These are phyloP conservation scores for Platanthera guangdongensis DNA, from an alignment of 106 monocot species.

Conservation along the genomic window DNA sequence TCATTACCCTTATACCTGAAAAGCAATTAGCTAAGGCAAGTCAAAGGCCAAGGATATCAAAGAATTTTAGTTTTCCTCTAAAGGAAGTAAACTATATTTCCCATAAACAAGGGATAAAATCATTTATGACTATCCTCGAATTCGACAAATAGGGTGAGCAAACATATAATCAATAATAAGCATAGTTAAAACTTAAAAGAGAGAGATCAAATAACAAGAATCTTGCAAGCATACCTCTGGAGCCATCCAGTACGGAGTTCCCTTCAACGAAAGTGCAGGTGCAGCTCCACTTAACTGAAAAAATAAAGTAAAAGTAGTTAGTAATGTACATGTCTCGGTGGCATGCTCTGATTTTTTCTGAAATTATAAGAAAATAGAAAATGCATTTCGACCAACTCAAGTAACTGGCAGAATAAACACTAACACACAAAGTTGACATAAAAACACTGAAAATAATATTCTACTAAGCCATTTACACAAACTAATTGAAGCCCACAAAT, in stretches of 20 bases:
- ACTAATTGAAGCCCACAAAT: not conserved
- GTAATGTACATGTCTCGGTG: not conserved
- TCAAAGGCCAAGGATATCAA: not conserved
- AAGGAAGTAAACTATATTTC: not conserved
- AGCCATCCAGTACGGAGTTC: slow-evolving; percentile 99
- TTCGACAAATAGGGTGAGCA: not conserved
- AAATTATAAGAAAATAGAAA: not conserved
- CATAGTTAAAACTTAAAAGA: not conserved
- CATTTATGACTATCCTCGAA: not conserved
- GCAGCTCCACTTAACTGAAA: slow-evolving; percentile 68
- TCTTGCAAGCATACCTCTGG: slow-evolving; percentile 67
- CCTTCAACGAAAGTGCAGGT: slow-evolving; percentile 70
- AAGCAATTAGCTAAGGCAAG: not conserved
- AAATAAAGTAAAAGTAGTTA: slow-evolving; percentile 8
- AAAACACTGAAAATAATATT: not conserved
- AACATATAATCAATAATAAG: not conserved
- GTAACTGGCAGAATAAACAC: not conserved
- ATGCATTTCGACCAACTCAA: not conserved
- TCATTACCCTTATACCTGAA: not conserved
- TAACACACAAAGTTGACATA: not conserved
- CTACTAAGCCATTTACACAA: not conserved
- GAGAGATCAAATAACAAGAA: slow-evolving; percentile 6
- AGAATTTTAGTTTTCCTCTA: not conserved
- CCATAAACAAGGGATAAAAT: not conserved
- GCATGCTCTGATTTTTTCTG: slow-evolving; percentile 1